phyloP scores from a whole-genome alignment of 169 alveolate genomes.

The Plasmodium vinckei region DNA sequence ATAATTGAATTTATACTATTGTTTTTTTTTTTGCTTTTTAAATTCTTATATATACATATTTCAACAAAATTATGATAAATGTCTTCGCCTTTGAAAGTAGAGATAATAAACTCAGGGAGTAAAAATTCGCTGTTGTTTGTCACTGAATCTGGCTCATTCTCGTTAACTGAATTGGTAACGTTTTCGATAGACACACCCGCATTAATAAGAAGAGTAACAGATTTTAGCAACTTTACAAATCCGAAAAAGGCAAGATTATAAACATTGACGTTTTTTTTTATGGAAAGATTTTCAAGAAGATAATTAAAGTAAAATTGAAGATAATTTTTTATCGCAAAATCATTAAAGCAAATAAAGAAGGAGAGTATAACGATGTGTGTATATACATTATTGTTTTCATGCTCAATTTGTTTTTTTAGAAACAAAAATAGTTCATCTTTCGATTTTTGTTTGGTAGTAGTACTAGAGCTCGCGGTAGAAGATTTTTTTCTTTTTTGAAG shows the following conservation, averaged over 20 bases:
- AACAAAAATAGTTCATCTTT: conserved; percentile 24
- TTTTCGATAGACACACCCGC: no score
- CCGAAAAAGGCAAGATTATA: conserved; percentile 69
- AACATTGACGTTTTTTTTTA: conserved; percentile 70
- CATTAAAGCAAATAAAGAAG: conserved; percentile 45
- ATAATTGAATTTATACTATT: conserved; percentile 73
- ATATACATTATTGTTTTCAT: conserved; percentile 62
- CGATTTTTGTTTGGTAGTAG: not conserved
- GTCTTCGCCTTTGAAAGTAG: conserved; percentile 13
- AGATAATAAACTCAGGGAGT: conserved; percentile 3
- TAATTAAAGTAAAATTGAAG: conserved; percentile 51
- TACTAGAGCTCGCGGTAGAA: no score
- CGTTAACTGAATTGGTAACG: no score
- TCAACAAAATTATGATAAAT: conserved; percentile 47
- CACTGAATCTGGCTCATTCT: not conserved
- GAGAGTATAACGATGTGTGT: conserved; percentile 51
- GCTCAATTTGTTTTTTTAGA: conserved; percentile 54
- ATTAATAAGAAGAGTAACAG: not conserved
- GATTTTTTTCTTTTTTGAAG: conserved; percentile 19
- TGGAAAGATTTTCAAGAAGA: conserved; percentile 44
- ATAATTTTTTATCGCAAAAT: conserved; percentile 49
- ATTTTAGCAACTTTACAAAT: conserved; percentile 46
- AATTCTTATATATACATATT: conserved; percentile 69
- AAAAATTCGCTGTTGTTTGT: not conserved
- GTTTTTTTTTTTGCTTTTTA: conserved; percentile 68